Evolutionary conservation across 345 rosid species (phyloP).

Genomic region (Raphanus sativus): DNA sequence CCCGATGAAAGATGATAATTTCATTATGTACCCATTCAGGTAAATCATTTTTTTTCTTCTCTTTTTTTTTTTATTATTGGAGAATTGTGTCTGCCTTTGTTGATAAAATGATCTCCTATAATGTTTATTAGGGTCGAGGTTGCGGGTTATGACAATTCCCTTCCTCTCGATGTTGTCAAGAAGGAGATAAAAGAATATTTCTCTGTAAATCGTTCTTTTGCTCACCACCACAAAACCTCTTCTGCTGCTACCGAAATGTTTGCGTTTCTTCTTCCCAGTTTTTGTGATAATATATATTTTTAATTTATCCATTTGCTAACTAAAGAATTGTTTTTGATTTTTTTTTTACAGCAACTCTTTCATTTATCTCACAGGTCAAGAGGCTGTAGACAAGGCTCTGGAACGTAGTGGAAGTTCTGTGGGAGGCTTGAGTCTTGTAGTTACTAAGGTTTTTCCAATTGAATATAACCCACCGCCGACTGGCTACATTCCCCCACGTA

Average conservation of each 20-base stretch:
- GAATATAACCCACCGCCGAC: neutral
- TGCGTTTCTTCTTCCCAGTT: neutral
- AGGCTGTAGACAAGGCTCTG: neutral
- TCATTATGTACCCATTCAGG: neutral
- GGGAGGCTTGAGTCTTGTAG: neutral
- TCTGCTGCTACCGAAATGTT: neutral
- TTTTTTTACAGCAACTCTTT: neutral
- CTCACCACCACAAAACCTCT: neutral
- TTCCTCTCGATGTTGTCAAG: neutral
- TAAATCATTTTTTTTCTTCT: too few relatives aligned
- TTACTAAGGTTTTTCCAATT: neutral
- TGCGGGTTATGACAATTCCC: neutral
- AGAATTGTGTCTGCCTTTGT: neutral
- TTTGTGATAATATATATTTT: neutral
- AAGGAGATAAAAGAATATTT: neutral
- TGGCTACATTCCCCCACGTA: neutral
- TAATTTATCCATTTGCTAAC: neutral
- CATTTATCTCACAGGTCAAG: neutral
- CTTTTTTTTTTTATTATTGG: neutral
- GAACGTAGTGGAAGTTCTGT: neutral
- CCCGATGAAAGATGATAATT: neutral
- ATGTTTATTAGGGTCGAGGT: neutral
- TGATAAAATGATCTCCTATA: neutral
- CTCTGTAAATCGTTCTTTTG: neutral
- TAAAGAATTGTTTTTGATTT: neutral